These are phyloP conservation scores for Heliocybe sulcata DNA, from an alignment of 1,284 basidiomycete genomes.

Conservation along the genomic window DNA sequence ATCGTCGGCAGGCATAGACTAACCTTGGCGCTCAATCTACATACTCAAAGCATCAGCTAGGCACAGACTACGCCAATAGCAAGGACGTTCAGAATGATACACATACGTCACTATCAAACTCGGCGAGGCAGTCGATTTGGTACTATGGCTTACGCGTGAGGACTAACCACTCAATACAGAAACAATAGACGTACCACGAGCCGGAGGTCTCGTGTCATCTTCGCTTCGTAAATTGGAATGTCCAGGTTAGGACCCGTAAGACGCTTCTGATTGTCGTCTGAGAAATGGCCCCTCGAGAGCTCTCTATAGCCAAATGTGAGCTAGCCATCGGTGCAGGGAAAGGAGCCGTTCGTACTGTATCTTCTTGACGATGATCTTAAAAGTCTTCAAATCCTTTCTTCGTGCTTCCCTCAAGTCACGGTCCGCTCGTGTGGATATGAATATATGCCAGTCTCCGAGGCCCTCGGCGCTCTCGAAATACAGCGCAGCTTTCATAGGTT, in stretches of 20 bases:
- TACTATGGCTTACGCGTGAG: conserved; percentile 33
- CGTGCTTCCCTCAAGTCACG: conserved; percentile 33
- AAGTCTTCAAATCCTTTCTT: conserved; percentile 32
- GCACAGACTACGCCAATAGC: background rate
- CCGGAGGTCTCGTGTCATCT: conserved; percentile 54
- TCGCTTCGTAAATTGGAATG: conserved; percentile 61
- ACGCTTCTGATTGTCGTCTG: conserved; percentile 61
- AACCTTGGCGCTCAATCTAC: conserved; percentile 48
- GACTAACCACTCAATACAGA: background rate
- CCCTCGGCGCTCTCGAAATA: conserved; percentile 44
- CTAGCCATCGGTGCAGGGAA: background rate
- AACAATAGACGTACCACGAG: conserved; percentile 41
- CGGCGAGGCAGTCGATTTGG: conserved; percentile 52
- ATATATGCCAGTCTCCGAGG: conserved; percentile 47
- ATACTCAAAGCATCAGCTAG: background rate
- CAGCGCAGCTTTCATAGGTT: conserved; percentile 40
- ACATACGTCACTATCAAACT: conserved; percentile 41
- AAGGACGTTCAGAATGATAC: background rate
- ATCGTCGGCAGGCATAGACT: background rate
- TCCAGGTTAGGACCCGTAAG: conserved; percentile 37
- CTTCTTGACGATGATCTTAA: conserved; percentile 47
- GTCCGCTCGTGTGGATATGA: conserved; percentile 38
- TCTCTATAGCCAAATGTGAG: conserved; percentile 30
- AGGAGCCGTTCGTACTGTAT: conserved; percentile 35
- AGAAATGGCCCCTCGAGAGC: conserved; percentile 60